Evolutionary conservation across 306 rosid genomes (phyloP), one percentile per base, ranked within the genome.

Genomic region (Benincasa hispida): DNA sequence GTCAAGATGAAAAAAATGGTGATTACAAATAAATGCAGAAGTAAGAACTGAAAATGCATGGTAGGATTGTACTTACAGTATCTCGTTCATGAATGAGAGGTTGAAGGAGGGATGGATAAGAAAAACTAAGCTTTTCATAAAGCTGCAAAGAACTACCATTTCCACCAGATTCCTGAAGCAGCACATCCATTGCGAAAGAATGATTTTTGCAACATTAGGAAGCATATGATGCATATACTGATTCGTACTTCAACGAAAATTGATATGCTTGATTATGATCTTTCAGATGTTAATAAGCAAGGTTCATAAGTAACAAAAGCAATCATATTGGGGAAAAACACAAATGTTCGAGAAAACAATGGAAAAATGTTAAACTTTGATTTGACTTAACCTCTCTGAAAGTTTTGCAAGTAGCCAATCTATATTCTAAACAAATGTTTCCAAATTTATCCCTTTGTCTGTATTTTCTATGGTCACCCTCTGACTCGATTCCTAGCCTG

Each of bases 51-150:
- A 9, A 61, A 28, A 30, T 61, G 42, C 41, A 15, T 14, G 35
- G 14, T 45, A n/a, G 5, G 6, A 75, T 42, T 15, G 79, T 72
- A 79, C 93, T 87, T 83, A 90, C 99, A 3, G 88, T 92, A 77
- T 94, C 96, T 72, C 96, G 79, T 86, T 94, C 99, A 25, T 90
- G 97, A 84, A 94, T 82, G 45, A 94, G 96, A 81, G 98, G 93
- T 76, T 87, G 86, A 56, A 94, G 79, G 56, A 94, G 88, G 14
- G 96, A 87, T 39, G 97, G 98, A 61, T 81, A 91, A 34, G 96
- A 89, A 72, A 81, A 86, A 75, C 96, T 83, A 28, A 94, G 86
- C 78, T 91, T 85, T 89, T 94, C 91, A 82, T 89, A 92, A 37
- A 94, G 91, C 83, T 84, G 96, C 80, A 90, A 87, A 59, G 86